phyloP scores from a whole-genome alignment of 352 stramenopile species.

The Globisporangium paddicum region DNA sequence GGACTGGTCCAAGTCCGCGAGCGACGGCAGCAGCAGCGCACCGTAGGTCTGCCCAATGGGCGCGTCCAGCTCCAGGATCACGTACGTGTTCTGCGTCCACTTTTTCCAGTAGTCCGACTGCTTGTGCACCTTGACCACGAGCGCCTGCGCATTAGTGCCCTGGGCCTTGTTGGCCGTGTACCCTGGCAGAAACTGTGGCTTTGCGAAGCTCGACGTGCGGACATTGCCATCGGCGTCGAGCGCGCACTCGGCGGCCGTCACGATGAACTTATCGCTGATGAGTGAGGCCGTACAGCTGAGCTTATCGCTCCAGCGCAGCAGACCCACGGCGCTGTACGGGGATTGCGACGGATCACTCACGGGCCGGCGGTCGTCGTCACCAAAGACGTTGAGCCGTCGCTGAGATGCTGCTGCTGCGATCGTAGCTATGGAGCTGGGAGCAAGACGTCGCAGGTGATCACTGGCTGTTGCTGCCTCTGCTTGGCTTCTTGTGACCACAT shows the following conservation, averaged over 20 bases:
- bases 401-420: not conserved
- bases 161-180: slow-evolving; percentile 6
- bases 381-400: slow-evolving; percentile 42
- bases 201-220: slow-evolving; percentile 13
- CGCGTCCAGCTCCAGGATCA: slow-evolving; percentile 53
- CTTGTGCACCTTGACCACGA: slow-evolving; percentile 42
- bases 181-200: slow-evolving; percentile 27
- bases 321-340: slow-evolving; percentile 51
- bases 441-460: not conserved
- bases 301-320: slow-evolving; percentile 45
- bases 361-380: slow-evolving; percentile 27
- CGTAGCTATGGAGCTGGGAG: not conserved
- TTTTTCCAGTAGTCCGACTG: slow-evolving; percentile 66
- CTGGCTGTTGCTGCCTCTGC: not conserved
- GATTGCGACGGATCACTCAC: slow-evolving; percentile 30
- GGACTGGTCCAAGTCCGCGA: slow-evolving; percentile 24
- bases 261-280: slow-evolving; percentile 36
- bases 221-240: slow-evolving; percentile 27
- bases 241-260: slow-evolving; percentile 59
- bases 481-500: not conserved
- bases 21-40: slow-evolving; percentile 28
- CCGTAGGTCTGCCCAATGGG: slow-evolving; percentile 28
- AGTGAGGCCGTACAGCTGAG: slow-evolving; percentile 47
- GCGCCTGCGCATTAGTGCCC: slow-evolving; percentile 6
- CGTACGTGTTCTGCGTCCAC: slow-evolving; percentile 57